Evolutionary conservation across 139 green algal genomes (phyloP).

Genomic region (Chlamydomonas sphaeroides): DNA sequence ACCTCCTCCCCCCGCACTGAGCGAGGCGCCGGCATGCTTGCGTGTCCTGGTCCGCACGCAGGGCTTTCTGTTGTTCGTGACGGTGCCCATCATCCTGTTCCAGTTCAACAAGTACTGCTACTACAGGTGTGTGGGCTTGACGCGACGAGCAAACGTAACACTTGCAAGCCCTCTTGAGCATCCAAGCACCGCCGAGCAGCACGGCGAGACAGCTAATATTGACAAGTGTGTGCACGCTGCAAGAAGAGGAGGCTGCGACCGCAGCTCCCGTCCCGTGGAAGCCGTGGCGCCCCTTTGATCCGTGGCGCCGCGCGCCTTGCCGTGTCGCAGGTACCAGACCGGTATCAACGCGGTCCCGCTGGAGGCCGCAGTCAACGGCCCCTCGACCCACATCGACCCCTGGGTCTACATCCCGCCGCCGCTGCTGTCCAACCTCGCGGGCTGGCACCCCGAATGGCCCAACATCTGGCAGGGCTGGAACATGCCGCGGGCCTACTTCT

Average conservation of each 20-base stretch:
- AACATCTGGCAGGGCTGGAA: slow-evolving; percentile 36
- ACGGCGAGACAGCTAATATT: no score
- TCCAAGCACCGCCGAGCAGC: no score
- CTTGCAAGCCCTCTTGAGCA: no score
- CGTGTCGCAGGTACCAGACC: background rate
- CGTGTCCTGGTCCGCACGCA: slow-evolving; percentile 13
- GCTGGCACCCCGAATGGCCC: slow-evolving; percentile 67
- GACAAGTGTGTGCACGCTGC: no score
- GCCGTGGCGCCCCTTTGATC: no score
- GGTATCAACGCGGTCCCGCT: slow-evolving; percentile 45
- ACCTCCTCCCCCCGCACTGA: no score
- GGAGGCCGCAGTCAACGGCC: slow-evolving; percentile 39
- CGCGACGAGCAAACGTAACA: no score
- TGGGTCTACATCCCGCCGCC: slow-evolving; percentile 60
- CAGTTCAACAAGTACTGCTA: slow-evolving; percentile 70
- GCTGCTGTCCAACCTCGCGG: slow-evolving; percentile 52
- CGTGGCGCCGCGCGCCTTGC: background rate
- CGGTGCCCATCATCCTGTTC: slow-evolving; percentile 72
- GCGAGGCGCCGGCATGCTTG: background rate
- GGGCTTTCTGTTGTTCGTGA: slow-evolving; percentile 66
- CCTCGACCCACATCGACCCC: slow-evolving; percentile 33
- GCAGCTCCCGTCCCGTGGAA: no score
- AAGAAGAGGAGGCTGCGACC: no score
- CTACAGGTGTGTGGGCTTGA: slow-evolving; percentile 29
- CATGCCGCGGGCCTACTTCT: slow-evolving; percentile 11